Evolutionary conservation across 441 rosid genomes (phyloP), one percentile per base, ranked within the genome.

Genomic region (California macrophylla): DNA sequence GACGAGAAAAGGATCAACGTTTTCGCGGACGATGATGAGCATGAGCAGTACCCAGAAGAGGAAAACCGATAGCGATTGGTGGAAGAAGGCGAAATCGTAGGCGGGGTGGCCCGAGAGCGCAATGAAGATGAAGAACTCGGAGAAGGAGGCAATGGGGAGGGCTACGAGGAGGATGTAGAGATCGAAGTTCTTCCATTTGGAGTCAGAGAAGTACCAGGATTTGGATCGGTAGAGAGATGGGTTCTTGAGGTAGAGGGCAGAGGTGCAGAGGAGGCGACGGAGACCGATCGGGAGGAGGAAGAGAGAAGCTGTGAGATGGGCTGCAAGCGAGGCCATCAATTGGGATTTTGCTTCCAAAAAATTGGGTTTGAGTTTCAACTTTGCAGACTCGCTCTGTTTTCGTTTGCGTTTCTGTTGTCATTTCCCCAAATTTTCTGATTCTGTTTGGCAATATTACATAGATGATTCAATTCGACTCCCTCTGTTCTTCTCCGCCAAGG

Each of bases 61-160:
- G 45, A 75, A 77, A 73, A 84, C 73, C 15, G 78, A 50, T 2
- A 71, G 16, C 8, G 84, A 80, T 29, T 82, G 86, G 63, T 79
- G 81, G 74, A 77, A 75, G 79, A 83, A 83, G 45, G 90, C 78
- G 79, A 78, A 85, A 21, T 75, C 80, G 71, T 76, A 85, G 66
- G 89, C 67, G 30, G 89, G 75, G 76, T 79, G 84, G 24, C 73
- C 82, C 5, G 81, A 71, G 54, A 83, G 69, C 18, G 88, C 71
- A 45, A 79, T 47, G 78, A 85, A 87, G 74, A 85, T 61, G 80
- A 84, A 80, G 71, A 84, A 32, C 25, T 80, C 67, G 23, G 86
- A 74, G 70, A 86, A 80, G 34, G 85, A 88, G 69, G 86, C 81
- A 13, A 84, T 71, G 24, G 90, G 90, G n/a, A 85, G 87, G 64